These are phyloP conservation scores for Metschnikowia arizonensis DNA, from an alignment of 805 yeast species.

Conservation along the genomic window DNA sequence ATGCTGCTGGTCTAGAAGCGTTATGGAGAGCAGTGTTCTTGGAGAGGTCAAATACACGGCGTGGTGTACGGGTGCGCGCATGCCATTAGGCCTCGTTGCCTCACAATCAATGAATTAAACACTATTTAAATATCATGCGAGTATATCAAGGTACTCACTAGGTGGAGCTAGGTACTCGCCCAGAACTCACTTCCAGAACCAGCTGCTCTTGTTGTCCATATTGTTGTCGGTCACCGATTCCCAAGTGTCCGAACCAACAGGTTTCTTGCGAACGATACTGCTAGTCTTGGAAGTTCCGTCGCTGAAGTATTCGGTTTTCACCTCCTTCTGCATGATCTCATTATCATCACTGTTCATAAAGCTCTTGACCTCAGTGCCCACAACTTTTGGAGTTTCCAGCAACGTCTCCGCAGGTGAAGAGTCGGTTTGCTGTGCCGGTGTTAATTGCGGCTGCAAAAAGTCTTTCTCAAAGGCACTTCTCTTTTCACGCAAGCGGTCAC, in stretches of 20 bases:
- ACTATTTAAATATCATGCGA: not conserved
- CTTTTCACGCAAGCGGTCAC: constrained; percentile 40
- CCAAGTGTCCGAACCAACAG: constrained; percentile 35
- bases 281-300: constrained; percentile 37
- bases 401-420: not conserved
- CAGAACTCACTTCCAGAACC: constrained; percentile 22
- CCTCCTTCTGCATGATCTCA: constrained; percentile 28
- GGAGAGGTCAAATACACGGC: not conserved
- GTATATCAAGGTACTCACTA: not conserved
- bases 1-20: constrained; percentile 16
- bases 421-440: not conserved
- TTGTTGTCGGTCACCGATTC: constrained; percentile 25
- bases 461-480: constrained; percentile 17
- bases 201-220: constrained; percentile 18
- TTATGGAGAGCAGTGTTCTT: not conserved
- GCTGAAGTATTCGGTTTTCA: constrained; percentile 29
- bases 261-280: constrained; percentile 29
- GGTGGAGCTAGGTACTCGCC: not conserved
- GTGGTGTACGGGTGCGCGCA: constrained; percentile 4
- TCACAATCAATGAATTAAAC: not conserved
- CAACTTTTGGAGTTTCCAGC: constrained; percentile 11
- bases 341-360: constrained; percentile 26
- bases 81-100: not conserved
- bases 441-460: constrained; percentile 1
- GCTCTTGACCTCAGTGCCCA: constrained; percentile 28